Base-by-base conservation (phyloP, 2,329 filamentous ascomycete species). In the Penicillium corylophilum region DNA sequence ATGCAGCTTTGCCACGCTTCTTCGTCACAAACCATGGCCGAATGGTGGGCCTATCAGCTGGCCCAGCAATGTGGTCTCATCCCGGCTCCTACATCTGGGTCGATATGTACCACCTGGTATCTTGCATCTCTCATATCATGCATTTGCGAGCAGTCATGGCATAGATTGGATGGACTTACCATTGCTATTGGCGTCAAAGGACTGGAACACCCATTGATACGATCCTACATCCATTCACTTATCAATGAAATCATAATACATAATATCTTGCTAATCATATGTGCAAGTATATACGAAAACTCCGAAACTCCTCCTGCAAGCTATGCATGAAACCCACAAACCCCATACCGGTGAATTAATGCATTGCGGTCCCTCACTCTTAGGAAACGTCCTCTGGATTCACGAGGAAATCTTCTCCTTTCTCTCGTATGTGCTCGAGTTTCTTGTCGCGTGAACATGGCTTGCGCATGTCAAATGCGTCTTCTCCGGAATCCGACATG, bases 401-500 rank as follows among this genome's bases (percentile, higher is more conserved):
- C 23, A 99, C 91, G 62, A 82, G 80, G 68, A 89, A 85, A 52
- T 84, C 79, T 76, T 94, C 88, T 16, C 94, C 94, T 62, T 93
- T 84, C 48, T 87, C 82, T 59, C 94, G 82, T 43, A 95, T 81
- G 72, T 95, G 90, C 70, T 89, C 82, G 51, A 81, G 75, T 50
- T 86, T 82, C 70, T 81, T 83, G 74, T 99, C 94, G 65, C 92
- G 82, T 72, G 83, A 88, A 76, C 93, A 84, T 33, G 90, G 84
- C 71, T 96, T 97, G 59, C 94, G 84, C 94, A 99, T 99, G 75
- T 99, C 94, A 70, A 90, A 94, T 16, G 93, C 94, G 76, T 97
- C 93, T 72, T 95, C 91, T 45, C 84, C 82, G 20, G 69, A 66
- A 24, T 73, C 71, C 15, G 76, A 77, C 54, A 81, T 77, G 9